Evolutionary conservation across 164 flowering plant genomes (phyloP).

Genomic region (Vitis cinerea): DNA sequence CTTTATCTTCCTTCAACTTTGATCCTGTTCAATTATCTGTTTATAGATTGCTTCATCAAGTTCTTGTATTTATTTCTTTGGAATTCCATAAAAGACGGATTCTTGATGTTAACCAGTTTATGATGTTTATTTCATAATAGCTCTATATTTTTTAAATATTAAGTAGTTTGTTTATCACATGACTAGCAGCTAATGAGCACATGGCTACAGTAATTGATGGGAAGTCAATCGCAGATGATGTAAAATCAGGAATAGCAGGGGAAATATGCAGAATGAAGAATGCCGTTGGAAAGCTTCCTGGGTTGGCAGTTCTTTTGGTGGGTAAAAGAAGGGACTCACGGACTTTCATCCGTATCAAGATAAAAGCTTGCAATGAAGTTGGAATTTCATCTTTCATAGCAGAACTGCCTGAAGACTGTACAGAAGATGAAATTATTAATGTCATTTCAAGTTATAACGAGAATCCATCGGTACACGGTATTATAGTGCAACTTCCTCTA

Average conservation of each 20-base stretch:
- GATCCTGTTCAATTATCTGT: too few relatives aligned
- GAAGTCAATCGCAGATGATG: slow-evolving; percentile 64
- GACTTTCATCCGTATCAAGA: slow-evolving; percentile 74
- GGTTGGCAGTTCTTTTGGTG: slow-evolving; percentile 80
- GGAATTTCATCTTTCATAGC: slow-evolving; percentile 62
- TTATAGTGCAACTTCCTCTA: slow-evolving; percentile 94
- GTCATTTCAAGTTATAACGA: slow-evolving; percentile 50
- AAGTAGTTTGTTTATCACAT: too few relatives aligned
- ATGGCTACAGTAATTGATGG: slow-evolving; percentile 63
- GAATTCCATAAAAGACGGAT: too few relatives aligned
- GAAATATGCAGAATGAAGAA: slow-evolving; percentile 75
- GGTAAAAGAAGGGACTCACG: slow-evolving; percentile 82
- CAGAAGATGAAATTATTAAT: slow-evolving; percentile 57
- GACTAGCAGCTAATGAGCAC: slow-evolving; percentile 25
- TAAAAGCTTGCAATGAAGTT: slow-evolving; percentile 72
- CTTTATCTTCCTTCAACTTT: too few relatives aligned
- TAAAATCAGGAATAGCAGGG: slow-evolving; percentile 54
- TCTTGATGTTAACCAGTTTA: too few relatives aligned
- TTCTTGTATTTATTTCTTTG: too few relatives aligned
- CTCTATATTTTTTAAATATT: too few relatives aligned
- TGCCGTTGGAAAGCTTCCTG: slow-evolving; percentile 65
- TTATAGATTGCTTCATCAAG: too few relatives aligned
- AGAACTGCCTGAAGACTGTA: slow-evolving; percentile 54
- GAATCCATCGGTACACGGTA: slow-evolving; percentile 80
- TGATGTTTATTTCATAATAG: too few relatives aligned